Evolutionary conservation across 2,329 filamentous ascomycete species (phyloP).

Genomic region (Eutypa lata): DNA sequence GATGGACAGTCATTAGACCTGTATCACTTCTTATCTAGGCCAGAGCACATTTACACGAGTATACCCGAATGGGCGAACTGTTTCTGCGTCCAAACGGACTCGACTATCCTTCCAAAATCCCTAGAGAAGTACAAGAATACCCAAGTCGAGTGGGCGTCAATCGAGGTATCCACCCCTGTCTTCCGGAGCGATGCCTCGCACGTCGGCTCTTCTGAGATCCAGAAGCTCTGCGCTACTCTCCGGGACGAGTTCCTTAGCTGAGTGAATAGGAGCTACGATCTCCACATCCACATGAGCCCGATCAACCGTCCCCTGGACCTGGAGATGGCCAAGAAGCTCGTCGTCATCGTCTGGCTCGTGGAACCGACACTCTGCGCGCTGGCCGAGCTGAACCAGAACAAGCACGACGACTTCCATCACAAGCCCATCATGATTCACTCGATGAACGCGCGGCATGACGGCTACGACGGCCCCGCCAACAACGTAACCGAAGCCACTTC

Average conservation of each 20-base stretch:
- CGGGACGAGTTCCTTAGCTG: background rate
- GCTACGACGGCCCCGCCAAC: background rate
- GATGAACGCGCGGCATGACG: background rate
- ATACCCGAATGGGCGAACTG: background rate
- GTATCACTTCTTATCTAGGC: background rate
- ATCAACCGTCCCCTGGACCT: background rate
- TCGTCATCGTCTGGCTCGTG: background rate
- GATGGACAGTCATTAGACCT: background rate
- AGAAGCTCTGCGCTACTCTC: background rate
- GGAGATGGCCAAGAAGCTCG: background rate
- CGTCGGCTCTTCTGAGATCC: background rate
- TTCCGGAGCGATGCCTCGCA: background rate
- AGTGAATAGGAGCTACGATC: background rate
- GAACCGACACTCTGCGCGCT: background rate
- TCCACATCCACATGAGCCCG: background rate
- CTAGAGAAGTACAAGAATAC: background rate
- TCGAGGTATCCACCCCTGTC: background rate
- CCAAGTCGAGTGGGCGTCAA: background rate
- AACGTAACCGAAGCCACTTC: background rate
- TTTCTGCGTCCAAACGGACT: background rate
- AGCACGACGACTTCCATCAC: background rate
- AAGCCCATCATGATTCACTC: background rate
- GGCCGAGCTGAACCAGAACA: background rate
- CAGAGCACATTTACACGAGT: background rate
- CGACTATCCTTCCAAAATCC: background rate